These are phyloP conservation scores for Aspergillus glaucus DNA, from an alignment of 2,329 filamentous ascomycete species.

Conservation along the genomic window DNA sequence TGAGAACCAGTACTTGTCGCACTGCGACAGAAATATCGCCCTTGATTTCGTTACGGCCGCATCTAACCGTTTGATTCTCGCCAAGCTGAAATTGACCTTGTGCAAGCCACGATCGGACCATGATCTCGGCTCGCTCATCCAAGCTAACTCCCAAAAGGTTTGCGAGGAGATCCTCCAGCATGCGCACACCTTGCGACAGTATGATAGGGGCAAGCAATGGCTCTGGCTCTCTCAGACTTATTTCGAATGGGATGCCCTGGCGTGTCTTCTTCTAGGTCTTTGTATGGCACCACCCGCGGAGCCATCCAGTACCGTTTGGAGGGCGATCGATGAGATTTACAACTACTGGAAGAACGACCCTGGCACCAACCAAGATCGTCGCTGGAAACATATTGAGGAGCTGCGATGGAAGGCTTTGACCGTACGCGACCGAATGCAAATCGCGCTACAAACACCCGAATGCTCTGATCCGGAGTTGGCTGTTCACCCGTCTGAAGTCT, in stretches of 20 bases:
- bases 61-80: slow-evolving; percentile 10
- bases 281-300: slow-evolving; percentile 2
- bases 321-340: slow-evolving; percentile 7
- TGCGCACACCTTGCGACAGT: slow-evolving; percentile 6
- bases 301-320: slow-evolving; percentile 3
- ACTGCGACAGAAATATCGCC: slow-evolving; percentile 9
- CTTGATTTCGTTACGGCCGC: slow-evolving; percentile 10
- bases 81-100: slow-evolving; percentile 9
- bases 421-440: neutral
- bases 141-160: slow-evolving; percentile 1
- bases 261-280: slow-evolving; percentile 8
- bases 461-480: neutral
- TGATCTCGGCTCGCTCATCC: neutral
- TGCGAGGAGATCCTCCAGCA: slow-evolving; percentile 14
- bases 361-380: neutral
- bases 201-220: slow-evolving; percentile 12
- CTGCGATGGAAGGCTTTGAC: slow-evolving; percentile 7
- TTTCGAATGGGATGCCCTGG: slow-evolving; percentile 15
- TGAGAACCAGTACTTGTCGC: slow-evolving; percentile 10
- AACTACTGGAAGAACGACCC: slow-evolving; percentile 8
- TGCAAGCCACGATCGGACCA: slow-evolving; percentile 5
- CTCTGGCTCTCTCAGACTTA: slow-evolving; percentile 16
- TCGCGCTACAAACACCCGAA: neutral
- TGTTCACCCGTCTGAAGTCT: neutral
- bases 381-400: slow-evolving; percentile 12